A percentile compares a stretch with the other conserved stretches of the same genome.
These are phyloP conservation scores for Erodium moschatum DNA, from an alignment of 441 rosid species.

Conservation along the genomic window DNA sequence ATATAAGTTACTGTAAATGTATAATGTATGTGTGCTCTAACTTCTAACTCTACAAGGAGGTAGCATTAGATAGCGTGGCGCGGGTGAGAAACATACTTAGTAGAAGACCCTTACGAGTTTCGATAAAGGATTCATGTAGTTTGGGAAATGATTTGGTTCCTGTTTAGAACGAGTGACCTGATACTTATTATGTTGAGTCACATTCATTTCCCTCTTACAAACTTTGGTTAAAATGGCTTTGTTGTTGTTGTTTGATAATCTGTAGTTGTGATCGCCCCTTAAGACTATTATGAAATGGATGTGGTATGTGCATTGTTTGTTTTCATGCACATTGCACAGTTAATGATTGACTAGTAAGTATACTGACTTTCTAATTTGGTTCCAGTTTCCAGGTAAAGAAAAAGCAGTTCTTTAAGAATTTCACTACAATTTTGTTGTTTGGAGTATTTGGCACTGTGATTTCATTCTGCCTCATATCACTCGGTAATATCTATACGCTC, in stretches of 20 bases:
- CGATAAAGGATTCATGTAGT: not conserved
- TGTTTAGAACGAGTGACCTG: not conserved
- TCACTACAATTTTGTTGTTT: constrained; percentile 50
- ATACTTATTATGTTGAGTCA: not conserved
- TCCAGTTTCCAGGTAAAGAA: constrained; percentile 74
- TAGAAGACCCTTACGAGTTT: not conserved
- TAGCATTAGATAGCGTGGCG: too few relatives aligned
- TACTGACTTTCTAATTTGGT: constrained; percentile 12
- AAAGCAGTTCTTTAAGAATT: constrained; percentile 66
- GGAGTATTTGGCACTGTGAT: constrained; percentile 60
- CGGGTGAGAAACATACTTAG: too few relatives aligned
- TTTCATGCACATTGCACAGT: not conserved
- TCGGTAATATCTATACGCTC: constrained; percentile 29
- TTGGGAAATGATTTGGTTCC: not conserved
- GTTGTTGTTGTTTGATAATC: not conserved
- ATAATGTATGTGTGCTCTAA: too few relatives aligned
- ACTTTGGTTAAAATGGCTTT: not conserved
- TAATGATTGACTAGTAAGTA: not conserved
- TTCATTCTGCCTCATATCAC: constrained; percentile 59
- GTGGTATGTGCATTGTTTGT: not conserved
- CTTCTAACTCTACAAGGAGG: too few relatives aligned
- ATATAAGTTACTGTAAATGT: not conserved
- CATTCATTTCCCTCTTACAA: not conserved
- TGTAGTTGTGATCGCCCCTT: not conserved
- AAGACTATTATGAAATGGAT: not conserved